Percentiles rank a stretch among this genome's conserved stretches.
phyloP scores from a whole-genome alignment of 192 early-diverging fungal genomes.

The Funneliformis geosporum region DNA sequence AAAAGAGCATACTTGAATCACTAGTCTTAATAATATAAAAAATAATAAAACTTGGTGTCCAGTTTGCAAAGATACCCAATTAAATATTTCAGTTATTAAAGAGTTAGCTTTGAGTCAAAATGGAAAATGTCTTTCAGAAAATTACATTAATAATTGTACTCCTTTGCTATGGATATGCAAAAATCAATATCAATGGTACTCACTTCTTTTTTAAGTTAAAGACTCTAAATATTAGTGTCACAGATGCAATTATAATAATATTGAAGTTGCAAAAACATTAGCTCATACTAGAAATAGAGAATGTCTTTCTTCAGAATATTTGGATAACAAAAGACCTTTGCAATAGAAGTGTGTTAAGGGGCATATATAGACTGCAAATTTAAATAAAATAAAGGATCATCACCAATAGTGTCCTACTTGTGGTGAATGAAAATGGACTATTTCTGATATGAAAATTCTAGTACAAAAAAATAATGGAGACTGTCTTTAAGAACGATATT shows the following conservation, averaged over 20 bases:
- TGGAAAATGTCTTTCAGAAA: conserved; percentile 19
- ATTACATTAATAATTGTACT: conserved; percentile 13
- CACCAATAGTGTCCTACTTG: conserved; percentile 6
- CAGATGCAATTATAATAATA: conserved; percentile 18
- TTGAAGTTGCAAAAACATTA: conserved; percentile 23
- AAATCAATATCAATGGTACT: background rate
- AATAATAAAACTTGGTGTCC: conserved; percentile 18
- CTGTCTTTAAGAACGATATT: conserved; percentile 1
- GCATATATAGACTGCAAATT: conserved; percentile 5
- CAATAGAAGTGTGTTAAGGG: conserved; percentile 5
- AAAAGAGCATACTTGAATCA: conserved; percentile 13
- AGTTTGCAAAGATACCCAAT: conserved; percentile 6
- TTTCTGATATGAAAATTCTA: background rate
- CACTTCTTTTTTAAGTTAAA: background rate
- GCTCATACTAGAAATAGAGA: conserved; percentile 21
- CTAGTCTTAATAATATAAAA: conserved; percentile 19
- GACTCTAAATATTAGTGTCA: background rate
- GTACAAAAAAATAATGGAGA: background rate
- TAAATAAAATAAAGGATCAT: background rate
- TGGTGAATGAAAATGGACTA: background rate
- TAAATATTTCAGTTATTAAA: conserved; percentile 20
- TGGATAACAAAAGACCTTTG: conserved; percentile 4
- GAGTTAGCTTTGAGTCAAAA: conserved; percentile 6
- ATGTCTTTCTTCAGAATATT: conserved; percentile 20
- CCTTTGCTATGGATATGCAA: conserved; percentile 18